These are phyloP conservation scores for Vanrija pseudolonga DNA, from an alignment of 1,284 basidiomycete genomes.

Conservation along the genomic window DNA sequence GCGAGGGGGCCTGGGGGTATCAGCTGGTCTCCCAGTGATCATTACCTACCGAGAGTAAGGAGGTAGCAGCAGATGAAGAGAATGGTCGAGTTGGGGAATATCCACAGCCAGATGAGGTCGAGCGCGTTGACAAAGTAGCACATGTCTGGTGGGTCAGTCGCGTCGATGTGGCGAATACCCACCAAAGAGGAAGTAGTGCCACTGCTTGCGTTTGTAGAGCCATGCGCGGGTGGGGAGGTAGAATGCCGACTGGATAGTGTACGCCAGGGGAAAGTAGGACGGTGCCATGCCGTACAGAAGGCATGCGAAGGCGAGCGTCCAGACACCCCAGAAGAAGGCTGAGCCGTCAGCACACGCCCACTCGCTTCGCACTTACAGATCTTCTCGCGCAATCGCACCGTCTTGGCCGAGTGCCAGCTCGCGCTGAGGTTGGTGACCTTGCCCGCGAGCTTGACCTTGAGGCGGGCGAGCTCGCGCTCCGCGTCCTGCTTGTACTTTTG, in stretches of 20 bases:
- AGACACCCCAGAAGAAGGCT: slow-evolving; percentile 87
- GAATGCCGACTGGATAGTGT: slow-evolving; percentile 66
- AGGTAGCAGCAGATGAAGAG: slow-evolving; percentile 84
- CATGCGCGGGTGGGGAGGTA: slow-evolving; percentile 77
- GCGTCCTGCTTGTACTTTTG: slow-evolving; percentile 57
- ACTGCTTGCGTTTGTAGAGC: slow-evolving; percentile 76
- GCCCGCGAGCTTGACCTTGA: slow-evolving; percentile 58
- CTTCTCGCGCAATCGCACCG: slow-evolving; percentile 85
- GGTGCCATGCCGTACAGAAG: slow-evolving; percentile 78
- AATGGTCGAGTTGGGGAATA: slow-evolving; percentile 65
- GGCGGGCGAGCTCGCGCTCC: slow-evolving; percentile 75
- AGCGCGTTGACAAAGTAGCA: slow-evolving; percentile 86
- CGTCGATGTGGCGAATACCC: slow-evolving; percentile 6
- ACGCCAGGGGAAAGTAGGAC: slow-evolving; percentile 59
- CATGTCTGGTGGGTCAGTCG: slow-evolving; percentile 42
- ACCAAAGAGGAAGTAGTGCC: slow-evolving; percentile 93
- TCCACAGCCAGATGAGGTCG: slow-evolving; percentile 83
- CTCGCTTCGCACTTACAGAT: slow-evolving; percentile 41
- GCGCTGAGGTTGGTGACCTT: slow-evolving; percentile 69
- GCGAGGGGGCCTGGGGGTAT: slow-evolving; percentile 64
- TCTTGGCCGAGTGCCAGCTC: slow-evolving; percentile 83
- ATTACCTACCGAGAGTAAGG: slow-evolving; percentile 63
- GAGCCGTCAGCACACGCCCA: slow-evolving; percentile 32
- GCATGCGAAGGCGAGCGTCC: slow-evolving; percentile 76
- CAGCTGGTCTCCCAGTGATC: slow-evolving; percentile 3